Evolutionary conservation across 2,329 filamentous ascomycete species (phyloP).

Genomic region (Magnaporthiopsis incrustans): DNA sequence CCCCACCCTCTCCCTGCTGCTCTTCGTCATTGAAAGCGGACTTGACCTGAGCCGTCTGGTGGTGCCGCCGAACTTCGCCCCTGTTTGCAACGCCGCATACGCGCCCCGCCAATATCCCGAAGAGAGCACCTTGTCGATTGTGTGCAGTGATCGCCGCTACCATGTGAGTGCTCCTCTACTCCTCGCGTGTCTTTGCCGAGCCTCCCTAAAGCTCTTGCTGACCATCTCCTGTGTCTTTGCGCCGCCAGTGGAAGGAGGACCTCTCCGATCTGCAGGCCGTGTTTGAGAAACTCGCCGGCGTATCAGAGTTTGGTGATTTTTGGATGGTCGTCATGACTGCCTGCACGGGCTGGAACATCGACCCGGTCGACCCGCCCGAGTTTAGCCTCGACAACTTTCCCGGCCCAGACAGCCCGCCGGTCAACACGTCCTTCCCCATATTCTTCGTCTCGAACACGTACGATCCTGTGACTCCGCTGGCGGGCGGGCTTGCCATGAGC

Average conservation of each 20-base stretch:
- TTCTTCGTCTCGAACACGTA: constrained; percentile 49
- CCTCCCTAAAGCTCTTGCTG: background rate
- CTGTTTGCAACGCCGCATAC: constrained; percentile 10
- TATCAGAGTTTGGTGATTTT: constrained; percentile 28
- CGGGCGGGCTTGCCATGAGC: constrained; percentile 33
- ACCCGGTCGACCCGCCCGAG: constrained; percentile 17
- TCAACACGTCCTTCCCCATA: constrained; percentile 43
- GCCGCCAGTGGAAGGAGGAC: constrained; percentile 11
- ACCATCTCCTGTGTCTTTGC: background rate
- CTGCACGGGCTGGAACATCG: constrained; percentile 26
- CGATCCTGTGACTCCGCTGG: constrained; percentile 52
- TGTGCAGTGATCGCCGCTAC: constrained; percentile 22
- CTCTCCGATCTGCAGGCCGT: constrained; percentile 18
- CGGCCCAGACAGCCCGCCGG: constrained; percentile 20
- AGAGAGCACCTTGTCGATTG: constrained; percentile 15
- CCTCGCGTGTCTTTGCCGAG: background rate
- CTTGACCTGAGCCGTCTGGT: constrained; percentile 8
- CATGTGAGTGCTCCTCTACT: background rate
- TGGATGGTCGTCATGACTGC: constrained; percentile 11
- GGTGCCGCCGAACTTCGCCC: constrained; percentile 10
- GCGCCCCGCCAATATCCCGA: constrained; percentile 8
- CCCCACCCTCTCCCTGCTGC: constrained; percentile 3
- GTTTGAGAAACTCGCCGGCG: constrained; percentile 22
- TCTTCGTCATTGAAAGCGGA: constrained; percentile 6
- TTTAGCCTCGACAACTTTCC: constrained; percentile 23